Conservation (phyloP, 768 basidiomycete species). For the Austroboletus festivus region DNA sequence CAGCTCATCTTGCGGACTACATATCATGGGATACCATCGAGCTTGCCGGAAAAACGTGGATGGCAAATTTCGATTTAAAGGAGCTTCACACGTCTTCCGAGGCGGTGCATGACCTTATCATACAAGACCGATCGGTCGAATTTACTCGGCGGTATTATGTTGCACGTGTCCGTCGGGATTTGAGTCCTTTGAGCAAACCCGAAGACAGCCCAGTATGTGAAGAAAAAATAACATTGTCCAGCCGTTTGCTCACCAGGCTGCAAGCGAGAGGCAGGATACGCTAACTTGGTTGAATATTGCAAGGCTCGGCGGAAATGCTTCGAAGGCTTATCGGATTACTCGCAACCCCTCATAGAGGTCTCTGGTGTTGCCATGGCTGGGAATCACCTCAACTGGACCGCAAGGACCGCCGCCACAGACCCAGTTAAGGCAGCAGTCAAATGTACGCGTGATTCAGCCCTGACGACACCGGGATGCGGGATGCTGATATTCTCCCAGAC, state of each 20-base stretch:
- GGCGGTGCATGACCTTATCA: conserved; percentile 58
- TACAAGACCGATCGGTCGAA: conserved; percentile 77
- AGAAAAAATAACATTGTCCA: not conserved
- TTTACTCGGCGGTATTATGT: conserved; percentile 70
- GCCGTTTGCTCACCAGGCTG: conserved; percentile 6
- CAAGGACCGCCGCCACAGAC: conserved; percentile 36
- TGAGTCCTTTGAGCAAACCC: conserved; percentile 72
- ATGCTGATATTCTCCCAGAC: conserved; percentile 44
- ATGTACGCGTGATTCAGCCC: conserved; percentile 44
- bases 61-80: conserved; percentile 43
- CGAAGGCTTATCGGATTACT: conserved; percentile 53
- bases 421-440: conserved; percentile 47
- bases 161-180: conserved; percentile 54
- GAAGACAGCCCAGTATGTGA: conserved; percentile 58
- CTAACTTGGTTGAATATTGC: conserved; percentile 65
- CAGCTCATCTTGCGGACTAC: conserved; percentile 35
- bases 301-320: conserved; percentile 60
- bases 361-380: conserved; percentile 44
- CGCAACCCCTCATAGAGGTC: conserved; percentile 75
- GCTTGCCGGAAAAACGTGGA: conserved; percentile 51
- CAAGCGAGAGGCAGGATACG: conserved; percentile 61
- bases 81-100: conserved; percentile 23
- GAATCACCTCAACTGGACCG: conserved; percentile 60
- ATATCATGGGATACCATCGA: conserved; percentile 66
- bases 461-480: conserved; percentile 17